Conservation (phyloP, 2,329 filamentous ascomycete species). For the Beauveria brongniartii region DNA sequence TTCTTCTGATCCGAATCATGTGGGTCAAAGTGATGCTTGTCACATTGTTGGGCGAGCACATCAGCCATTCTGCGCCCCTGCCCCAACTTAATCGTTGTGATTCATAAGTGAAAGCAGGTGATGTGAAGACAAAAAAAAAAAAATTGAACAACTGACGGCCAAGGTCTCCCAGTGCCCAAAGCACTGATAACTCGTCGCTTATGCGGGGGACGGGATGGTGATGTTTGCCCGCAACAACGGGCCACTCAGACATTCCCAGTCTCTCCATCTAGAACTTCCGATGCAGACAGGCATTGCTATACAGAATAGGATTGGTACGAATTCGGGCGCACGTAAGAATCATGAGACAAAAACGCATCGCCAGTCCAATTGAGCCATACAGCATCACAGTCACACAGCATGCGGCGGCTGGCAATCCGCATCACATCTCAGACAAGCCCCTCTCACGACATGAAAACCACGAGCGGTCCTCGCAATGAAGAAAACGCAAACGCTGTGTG, state of each 20-base stretch:
- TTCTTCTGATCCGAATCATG: background rate
- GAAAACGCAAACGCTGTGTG: background rate
- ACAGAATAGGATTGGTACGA: no score
- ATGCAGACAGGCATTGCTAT: no score
- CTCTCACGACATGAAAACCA: background rate
- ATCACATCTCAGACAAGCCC: background rate
- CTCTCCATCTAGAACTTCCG: no score
- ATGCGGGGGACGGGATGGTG: no score
- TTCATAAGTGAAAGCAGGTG: no score
- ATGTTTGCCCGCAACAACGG: no score
- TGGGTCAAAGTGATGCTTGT: background rate
- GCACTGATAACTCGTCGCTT: no score
- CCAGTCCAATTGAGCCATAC: background rate
- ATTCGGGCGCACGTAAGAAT: no score
- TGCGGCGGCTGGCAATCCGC: background rate
- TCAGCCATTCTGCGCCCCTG: background rate
- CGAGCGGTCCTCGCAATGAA: background rate
- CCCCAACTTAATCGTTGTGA: background rate
- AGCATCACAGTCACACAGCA: background rate
- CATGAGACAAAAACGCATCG: background rate
- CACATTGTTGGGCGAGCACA: background rate
- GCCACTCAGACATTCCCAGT: no score
- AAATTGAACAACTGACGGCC: no score
- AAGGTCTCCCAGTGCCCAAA: no score
- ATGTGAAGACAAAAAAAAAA: no score